Percentiles rank a stretch among this genome's conserved stretches.
Conservation (phyloP, 805 yeast species). For the Danielia reshetovae region DNA sequence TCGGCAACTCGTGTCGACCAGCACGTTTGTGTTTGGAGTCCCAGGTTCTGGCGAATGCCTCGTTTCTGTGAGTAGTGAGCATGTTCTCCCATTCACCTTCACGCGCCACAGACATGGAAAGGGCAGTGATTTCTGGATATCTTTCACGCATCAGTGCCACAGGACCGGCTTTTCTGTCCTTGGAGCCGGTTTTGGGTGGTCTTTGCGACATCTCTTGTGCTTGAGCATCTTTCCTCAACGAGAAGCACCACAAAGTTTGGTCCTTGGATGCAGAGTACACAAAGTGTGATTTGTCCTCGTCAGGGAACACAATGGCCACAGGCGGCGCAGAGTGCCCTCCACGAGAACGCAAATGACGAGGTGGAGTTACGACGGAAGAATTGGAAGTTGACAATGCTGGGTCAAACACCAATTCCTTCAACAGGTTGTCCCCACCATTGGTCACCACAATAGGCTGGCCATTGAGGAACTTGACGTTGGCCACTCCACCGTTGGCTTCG, state of each 20-base stretch:
- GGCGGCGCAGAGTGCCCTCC: conserved; percentile 99
- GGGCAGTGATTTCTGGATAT: conserved; percentile 68
- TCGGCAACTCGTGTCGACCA: conserved; percentile 66
- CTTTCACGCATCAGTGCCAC: conserved; percentile 55
- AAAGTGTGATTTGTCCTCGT: conserved; percentile 72
- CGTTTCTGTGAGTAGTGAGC: conserved; percentile 83
- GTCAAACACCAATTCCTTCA: conserved; percentile 91
- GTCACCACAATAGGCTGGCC: conserved; percentile 92
- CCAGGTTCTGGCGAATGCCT: conserved; percentile 87
- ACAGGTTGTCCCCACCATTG: conserved; percentile 84
- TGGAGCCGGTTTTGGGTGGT: conserved; percentile 33
- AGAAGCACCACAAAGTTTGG: conserved; percentile 83
- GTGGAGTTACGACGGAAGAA: conserved; percentile 72
- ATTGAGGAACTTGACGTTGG: conserved; percentile 68
- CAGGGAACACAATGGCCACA: conserved; percentile 67
- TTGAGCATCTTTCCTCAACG: conserved; percentile 93
- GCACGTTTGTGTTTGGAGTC: conserved; percentile 71
- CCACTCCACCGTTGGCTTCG: conserved; percentile 72
- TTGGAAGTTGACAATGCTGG: conserved; percentile 73
- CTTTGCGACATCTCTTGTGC: conserved; percentile 90
- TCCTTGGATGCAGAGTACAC: conserved; percentile 84
- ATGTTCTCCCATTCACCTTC: conserved; percentile 93
- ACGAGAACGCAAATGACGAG: conserved; percentile 85
- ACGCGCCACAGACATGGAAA: conserved; percentile 71
- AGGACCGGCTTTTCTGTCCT: conserved; percentile 51